These are phyloP conservation scores for Talaromyces sp. DNA, from an alignment of 2,329 filamentous ascomycete species.

Conservation along the genomic window DNA sequence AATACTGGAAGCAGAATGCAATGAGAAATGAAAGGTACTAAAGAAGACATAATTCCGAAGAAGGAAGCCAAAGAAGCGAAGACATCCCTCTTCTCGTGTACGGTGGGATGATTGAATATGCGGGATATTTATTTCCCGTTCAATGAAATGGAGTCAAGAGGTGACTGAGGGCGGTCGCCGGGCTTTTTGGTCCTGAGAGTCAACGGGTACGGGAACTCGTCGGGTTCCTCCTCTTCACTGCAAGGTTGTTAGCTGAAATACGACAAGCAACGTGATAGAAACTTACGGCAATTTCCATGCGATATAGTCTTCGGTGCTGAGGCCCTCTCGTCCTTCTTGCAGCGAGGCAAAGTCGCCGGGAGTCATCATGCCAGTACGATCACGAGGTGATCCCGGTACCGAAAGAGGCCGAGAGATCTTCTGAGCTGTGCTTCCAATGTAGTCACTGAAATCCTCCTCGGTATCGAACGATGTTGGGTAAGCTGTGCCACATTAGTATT, in stretches of 20 bases:
- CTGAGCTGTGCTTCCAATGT: conserved; percentile 86
- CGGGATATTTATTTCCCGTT: conserved; percentile 24
- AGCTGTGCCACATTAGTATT: conserved; percentile 47
- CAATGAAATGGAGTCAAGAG: conserved; percentile 34
- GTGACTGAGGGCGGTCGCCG: conserved; percentile 35
- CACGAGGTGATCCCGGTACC: conserved; percentile 86
- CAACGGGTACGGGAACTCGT: conserved; percentile 68
- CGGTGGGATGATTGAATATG: not conserved
- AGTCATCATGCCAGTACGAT: conserved; percentile 96
- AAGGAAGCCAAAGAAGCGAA: not conserved
- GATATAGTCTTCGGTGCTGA: conserved; percentile 96
- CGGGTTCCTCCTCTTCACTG: conserved; percentile 90
- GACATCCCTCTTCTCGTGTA: not conserved
- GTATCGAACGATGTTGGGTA: conserved; percentile 81
- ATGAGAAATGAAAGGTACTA: not conserved
- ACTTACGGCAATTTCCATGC: conserved; percentile 96
- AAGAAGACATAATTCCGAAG: not conserved
- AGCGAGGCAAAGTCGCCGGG: conserved; percentile 95
- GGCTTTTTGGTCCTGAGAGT: conserved; percentile 55
- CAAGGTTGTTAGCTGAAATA: conserved; percentile 4
- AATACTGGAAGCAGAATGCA: not conserved
- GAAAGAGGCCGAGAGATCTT: conserved; percentile 95
- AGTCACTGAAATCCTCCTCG: conserved; percentile 77
- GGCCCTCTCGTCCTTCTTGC: conserved; percentile 86
- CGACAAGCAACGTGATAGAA: conserved; percentile 29